Base-by-base conservation (phyloP, 495 filamentous ascomycete species). In the Lepraria neglecta region DNA sequence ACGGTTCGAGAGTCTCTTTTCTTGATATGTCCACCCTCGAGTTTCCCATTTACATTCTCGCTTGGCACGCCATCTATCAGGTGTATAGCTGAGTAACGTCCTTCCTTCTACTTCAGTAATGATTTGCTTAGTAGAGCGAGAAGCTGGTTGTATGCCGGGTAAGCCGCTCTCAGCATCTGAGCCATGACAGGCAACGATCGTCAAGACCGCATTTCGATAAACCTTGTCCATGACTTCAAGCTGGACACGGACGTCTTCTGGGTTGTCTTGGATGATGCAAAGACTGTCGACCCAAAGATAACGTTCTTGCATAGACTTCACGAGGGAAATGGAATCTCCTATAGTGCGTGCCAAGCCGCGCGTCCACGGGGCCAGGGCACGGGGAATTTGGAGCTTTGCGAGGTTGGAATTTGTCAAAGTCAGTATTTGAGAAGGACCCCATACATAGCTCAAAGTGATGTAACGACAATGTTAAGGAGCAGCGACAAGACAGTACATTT, bases 21-120 rank as follows among this genome's bases (percentile, higher is more conserved):
- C 61, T 38, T 64, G 61, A 27, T 47, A 64, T 44, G 61, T 64
- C 61, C 61, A 64, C 12, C 61, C 61, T 42, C 61, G 54, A 60
- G 17, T 51, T 24, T 64, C 51, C 61, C 56, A 64, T 40, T 11
- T 46, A 5, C 55, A 56, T 30, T 15, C 46, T 24, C 24, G 24
- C 24, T 24, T 24, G 12, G 3, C 0, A 17, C 46, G 19, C 46
- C 46, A 48, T 48, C 46, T 24, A 24, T 48, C 10, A 24, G 24
- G 24, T 24, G 24, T 24, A 24, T 48, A 48, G 21, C 19, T 24
- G 10, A 24, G 19, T 24, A 48, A 28, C 12, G 21, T 27, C 21
- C 10, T 48, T 1, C 21, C 0, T 48, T 48, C 28, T 1, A 48
- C 9, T 12, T 19, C 28, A 24, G 11, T 48, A 48, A 48, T 12